Evolutionary conservation across 2,329 filamentous ascomycete species (phyloP).

Genomic region (Exophiala dermatitidis): DNA sequence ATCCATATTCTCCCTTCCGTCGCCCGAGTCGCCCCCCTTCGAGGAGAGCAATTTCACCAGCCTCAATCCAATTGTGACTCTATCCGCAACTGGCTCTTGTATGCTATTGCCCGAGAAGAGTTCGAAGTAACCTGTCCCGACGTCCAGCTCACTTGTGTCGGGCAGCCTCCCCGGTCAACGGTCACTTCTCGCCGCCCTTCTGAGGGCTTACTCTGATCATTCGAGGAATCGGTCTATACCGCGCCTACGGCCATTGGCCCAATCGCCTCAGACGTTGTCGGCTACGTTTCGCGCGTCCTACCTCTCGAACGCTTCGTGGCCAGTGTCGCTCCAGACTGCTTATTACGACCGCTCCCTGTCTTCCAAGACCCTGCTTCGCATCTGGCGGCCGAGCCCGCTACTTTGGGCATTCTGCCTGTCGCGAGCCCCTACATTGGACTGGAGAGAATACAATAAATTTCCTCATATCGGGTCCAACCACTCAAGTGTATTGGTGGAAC

Average conservation of each 20-base stretch:
- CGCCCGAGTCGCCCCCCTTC: neutral
- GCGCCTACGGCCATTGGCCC: neutral
- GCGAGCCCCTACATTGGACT: neutral
- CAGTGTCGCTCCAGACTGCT: neutral
- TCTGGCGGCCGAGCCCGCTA: neutral
- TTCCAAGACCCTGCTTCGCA: too few relatives aligned
- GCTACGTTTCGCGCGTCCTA: neutral
- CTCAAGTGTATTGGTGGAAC: neutral
- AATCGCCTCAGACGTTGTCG: neutral
- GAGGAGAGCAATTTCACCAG: conserved; percentile 7
- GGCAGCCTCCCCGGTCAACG: neutral
- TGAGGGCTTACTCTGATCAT: conserved; percentile 16
- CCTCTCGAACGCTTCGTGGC: neutral
- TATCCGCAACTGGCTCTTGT: neutral
- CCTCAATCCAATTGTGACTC: neutral
- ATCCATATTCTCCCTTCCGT: conserved; percentile 13
- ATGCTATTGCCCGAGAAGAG: neutral
- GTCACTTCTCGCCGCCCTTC: conserved; percentile 8
- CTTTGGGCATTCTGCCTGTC: neutral
- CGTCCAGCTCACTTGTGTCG: conserved; percentile 3
- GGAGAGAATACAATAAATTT: neutral
- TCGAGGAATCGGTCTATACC: neutral
- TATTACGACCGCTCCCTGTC: too few relatives aligned
- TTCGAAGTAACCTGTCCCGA: neutral
- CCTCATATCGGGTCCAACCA: neutral